phyloP scores from a whole-genome alignment of 2,329 filamentous ascomycete species.

The Lasiodiplodia sp. region DNA sequence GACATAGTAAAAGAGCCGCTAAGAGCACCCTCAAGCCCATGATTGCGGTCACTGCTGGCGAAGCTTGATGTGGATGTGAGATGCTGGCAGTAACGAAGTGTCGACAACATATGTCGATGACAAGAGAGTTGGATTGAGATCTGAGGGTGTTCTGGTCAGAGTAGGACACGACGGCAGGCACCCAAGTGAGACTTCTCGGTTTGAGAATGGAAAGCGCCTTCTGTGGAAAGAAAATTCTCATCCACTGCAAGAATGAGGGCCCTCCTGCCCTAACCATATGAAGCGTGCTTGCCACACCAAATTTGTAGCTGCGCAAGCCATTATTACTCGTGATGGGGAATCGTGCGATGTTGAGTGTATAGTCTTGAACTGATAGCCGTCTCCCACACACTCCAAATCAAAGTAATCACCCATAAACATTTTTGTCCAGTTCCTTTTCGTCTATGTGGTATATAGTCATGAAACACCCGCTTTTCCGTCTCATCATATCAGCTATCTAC shows the following conservation, averaged over 20 bases:
- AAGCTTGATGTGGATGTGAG: background rate
- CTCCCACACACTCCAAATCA: background rate
- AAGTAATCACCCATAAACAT: background rate
- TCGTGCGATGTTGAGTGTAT: background rate
- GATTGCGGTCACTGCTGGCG: background rate
- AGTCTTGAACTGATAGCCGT: background rate
- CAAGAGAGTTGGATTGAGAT: background rate
- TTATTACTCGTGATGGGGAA: background rate
- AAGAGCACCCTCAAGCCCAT: background rate
- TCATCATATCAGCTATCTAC: background rate
- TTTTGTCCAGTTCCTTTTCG: constrained; percentile 25
- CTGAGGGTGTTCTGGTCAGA: background rate
- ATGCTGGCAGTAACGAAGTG: background rate
- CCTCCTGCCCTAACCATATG: background rate
- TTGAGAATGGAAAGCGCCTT: background rate
- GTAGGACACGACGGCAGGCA: background rate
- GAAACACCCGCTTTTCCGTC: background rate
- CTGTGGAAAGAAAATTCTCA: background rate
- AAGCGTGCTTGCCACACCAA: background rate
- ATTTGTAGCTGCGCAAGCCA: background rate
- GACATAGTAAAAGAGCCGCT: background rate
- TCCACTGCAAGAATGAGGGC: too few relatives aligned
- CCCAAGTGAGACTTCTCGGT: background rate
- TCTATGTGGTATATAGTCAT: constrained; percentile 29
- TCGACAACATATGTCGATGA: background rate